Evolutionary conservation across 1,284 basidiomycete species (phyloP).

Genomic region (Pyrrhoderma noxium): DNA sequence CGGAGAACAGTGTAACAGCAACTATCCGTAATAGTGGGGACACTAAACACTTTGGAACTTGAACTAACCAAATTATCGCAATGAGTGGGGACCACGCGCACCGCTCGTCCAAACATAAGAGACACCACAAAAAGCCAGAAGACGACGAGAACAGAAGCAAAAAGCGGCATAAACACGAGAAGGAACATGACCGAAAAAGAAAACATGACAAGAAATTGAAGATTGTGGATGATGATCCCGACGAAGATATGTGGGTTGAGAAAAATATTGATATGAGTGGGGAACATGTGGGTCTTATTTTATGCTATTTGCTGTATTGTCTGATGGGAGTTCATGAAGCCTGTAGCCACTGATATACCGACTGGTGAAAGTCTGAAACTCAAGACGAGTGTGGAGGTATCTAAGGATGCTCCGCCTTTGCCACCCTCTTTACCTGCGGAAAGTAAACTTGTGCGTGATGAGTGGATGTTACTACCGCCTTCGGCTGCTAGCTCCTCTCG

Average conservation of each 20-base stretch:
- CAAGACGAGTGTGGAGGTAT: slow-evolving; percentile 46
- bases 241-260: slow-evolving; percentile 78
- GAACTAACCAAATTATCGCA: too few relatives aligned
- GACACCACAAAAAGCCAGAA: slow-evolving; percentile 30
- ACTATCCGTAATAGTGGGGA: too few relatives aligned
- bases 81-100: background rate
- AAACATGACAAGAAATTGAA: slow-evolving; percentile 33
- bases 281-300: slow-evolving; percentile 46
- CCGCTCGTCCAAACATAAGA: slow-evolving; percentile 29
- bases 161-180: slow-evolving; percentile 45
- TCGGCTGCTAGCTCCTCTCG: slow-evolving; percentile 23
- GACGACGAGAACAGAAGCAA: slow-evolving; percentile 32
- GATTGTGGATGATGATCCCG: slow-evolving; percentile 62
- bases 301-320: background rate
- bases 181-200: slow-evolving; percentile 26
- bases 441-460: slow-evolving; percentile 60
- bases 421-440: slow-evolving; percentile 40
- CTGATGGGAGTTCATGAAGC: slow-evolving; percentile 31
- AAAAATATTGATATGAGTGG: slow-evolving; percentile 78
- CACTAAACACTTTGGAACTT: too few relatives aligned
- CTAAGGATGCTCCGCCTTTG: slow-evolving; percentile 37
- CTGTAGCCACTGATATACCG: slow-evolving; percentile 68
- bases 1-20: too few relatives aligned
- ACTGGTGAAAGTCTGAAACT: slow-evolving; percentile 67
- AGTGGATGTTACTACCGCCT: slow-evolving; percentile 80